Base-by-base conservation (phyloP, 495 filamentous ascomycete genomes). In the Aspergillus nidulans region DNA sequence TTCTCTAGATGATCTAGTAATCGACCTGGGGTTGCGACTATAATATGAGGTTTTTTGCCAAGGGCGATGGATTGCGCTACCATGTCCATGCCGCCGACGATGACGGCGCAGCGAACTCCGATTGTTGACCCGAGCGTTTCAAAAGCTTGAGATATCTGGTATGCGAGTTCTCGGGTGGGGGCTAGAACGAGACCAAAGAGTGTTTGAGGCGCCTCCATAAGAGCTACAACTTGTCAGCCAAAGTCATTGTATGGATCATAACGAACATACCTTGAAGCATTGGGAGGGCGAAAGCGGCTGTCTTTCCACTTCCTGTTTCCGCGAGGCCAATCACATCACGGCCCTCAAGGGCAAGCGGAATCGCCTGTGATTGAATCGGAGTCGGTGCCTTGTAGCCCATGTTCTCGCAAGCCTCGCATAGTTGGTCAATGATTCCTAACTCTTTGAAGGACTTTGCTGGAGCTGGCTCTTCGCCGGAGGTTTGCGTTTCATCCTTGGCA, bases 61-160 rank as follows among this genome's bases (percentile, higher is more conserved):
- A 98, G 79, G 0, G 90, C 84, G 55, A 98, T 92, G 1, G 86
- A 69, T 66, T 98, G 94, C 1, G 90, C 77, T 0, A 96, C 85
- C 88, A 95, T 96, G 58, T 97, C 92, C 83, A 98, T 87, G 8
- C 94, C 94, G 50, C 94, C 94, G 15, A 97, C 85, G 28, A 98
- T 80, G 7, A 91, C 82, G 10, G 87, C 82, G 59, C 81, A 87
- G 62, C 88, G 77, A 6, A 96, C 90, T 13, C 80, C 82, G 58
- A 98, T 96, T 18, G 88, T 75, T 12, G 87, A 83, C 1, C 92
- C 94, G 6, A 97, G 80, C 0, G 85, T 85, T 60, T 96, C 91
- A 55, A 96, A 90, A 21, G 85, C 71, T 58, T 91, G 84, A 4
- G 87, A 84, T 49, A 95, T 97, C 67, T 98, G 94, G 43, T 87